Evolutionary conservation across 768 basidiomycete genomes (phyloP).

Genomic region (Heimioporus sp.): DNA sequence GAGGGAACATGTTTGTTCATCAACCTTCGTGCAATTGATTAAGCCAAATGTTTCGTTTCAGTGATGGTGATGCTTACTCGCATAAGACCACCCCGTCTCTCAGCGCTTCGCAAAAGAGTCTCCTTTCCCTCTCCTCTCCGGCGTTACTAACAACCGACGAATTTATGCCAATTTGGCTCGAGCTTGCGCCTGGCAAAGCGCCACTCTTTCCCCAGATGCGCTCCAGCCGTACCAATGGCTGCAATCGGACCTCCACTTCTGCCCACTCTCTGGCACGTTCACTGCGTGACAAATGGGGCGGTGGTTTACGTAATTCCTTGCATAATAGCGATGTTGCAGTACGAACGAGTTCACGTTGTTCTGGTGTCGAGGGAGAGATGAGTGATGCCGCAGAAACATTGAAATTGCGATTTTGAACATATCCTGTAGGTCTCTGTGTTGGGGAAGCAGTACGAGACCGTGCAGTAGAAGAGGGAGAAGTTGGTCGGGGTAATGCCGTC

Average conservation of each 20-base stretch:
- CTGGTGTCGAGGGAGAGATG: slow-evolving; percentile 45
- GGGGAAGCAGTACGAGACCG: slow-evolving; percentile 47
- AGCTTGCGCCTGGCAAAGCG: slow-evolving; percentile 37
- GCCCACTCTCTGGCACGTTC: slow-evolving; percentile 63
- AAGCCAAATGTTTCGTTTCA: slow-evolving; percentile 5
- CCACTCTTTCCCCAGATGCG: slow-evolving; percentile 75
- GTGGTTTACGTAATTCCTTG: slow-evolving; percentile 62
- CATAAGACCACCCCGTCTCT: slow-evolving; percentile 86
- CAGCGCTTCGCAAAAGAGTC: slow-evolving; percentile 70
- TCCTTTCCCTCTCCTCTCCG: slow-evolving; percentile 76
- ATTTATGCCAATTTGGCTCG: slow-evolving; percentile 35
- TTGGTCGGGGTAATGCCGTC: slow-evolving; percentile 33
- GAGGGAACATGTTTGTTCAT: slow-evolving; percentile 74
- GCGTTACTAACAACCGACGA: slow-evolving; percentile 42
- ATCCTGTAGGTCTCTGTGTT: slow-evolving; percentile 38
- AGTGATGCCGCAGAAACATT: slow-evolving; percentile 63
- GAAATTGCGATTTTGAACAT: slow-evolving; percentile 53
- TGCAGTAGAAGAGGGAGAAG: slow-evolving; percentile 42
- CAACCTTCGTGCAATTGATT: slow-evolving; percentile 44
- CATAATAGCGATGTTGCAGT: slow-evolving; percentile 61
- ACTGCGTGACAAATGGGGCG: slow-evolving; percentile 50
- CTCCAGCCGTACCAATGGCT: slow-evolving; percentile 63
- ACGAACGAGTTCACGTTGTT: slow-evolving; percentile 68
- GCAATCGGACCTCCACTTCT: slow-evolving; percentile 68
- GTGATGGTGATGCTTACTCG: slow-evolving; percentile 59